Conservation (phyloP, 345 rosid genomes). For the Aquilaria sinensis region DNA sequence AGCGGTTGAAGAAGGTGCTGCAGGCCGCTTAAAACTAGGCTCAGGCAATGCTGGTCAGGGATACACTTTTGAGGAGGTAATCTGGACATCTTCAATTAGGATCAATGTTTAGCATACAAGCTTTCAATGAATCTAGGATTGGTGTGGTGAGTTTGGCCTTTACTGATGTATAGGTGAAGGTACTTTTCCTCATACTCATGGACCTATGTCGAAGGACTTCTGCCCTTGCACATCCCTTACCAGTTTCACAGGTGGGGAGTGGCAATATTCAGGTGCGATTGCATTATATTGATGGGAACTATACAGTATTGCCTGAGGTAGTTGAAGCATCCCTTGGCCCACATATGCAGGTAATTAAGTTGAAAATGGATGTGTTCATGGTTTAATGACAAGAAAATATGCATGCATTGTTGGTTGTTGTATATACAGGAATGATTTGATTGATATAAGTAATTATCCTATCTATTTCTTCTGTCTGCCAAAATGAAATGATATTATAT, state of each 20-base stretch:
- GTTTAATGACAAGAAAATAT: no score
- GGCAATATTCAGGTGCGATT: constrained; percentile 88
- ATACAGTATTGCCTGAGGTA: constrained; percentile 96
- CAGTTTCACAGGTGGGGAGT: constrained; percentile 93
- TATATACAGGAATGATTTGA: no score
- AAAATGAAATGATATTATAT: no score
- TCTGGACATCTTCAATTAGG: no score
- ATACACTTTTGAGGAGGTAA: constrained; percentile 96
- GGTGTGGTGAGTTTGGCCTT: no score
- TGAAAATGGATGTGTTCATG: no score
- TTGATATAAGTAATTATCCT: no score
- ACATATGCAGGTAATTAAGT: constrained; percentile 81
- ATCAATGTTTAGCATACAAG: no score
- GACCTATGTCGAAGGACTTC: constrained; percentile 94
- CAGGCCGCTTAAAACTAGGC: constrained; percentile 72
- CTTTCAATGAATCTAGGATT: no score
- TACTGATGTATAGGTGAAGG: constrained; percentile 65
- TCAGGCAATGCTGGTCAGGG: constrained; percentile 99
- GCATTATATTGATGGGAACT: constrained; percentile 95
- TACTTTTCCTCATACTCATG: constrained; percentile 94
- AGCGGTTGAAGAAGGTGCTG: constrained; percentile 77
- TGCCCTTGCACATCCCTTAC: constrained; percentile 64
- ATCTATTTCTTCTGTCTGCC: no score
- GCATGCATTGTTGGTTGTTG: no score
- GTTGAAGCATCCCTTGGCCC: constrained; percentile 99